A percentile compares a stretch with the other conserved stretches of the same genome.
Conservation (phyloP, 257 asterid species). For the Solanum neorickii region DNA sequence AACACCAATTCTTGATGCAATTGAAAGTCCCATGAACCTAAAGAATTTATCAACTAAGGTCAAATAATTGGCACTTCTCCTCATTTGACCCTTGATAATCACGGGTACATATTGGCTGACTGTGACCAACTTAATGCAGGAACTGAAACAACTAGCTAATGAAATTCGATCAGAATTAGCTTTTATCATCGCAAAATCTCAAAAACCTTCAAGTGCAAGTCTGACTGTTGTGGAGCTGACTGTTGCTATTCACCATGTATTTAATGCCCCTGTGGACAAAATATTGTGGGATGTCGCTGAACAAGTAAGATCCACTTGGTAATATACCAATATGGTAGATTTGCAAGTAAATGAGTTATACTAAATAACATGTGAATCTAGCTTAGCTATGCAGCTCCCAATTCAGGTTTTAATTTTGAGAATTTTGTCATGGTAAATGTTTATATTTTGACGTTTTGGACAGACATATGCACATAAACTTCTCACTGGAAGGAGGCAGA, state of each 20-base stretch:
- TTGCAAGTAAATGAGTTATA: not conserved
- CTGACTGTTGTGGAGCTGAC: constrained; percentile 64
- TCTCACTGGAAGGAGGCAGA: constrained; percentile 78
- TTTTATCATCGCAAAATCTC: constrained; percentile 25
- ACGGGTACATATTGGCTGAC: not conserved
- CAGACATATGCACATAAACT: constrained; percentile 88
- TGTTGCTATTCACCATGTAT: constrained; percentile 80
- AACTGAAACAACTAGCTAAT: constrained; percentile 65
- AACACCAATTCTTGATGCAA: constrained; percentile 67
- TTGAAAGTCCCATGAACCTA: constrained; percentile 63
- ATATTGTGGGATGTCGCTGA: constrained; percentile 89
- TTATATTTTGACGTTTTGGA: constrained; percentile 2
- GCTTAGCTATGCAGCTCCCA: not conserved
- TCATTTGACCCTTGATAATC: not conserved
- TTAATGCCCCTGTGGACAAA: constrained; percentile 71
- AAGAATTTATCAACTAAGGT: constrained; percentile 72
- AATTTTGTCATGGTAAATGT: not conserved
- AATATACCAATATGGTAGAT: not conserved
- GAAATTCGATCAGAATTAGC: constrained; percentile 68
- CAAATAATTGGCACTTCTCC: not conserved
- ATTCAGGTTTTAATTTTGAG: not conserved
- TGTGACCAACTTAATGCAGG: constrained; percentile 36
- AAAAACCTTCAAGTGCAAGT: constrained; percentile 38
- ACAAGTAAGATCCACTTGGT: constrained; percentile 44
- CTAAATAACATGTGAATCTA: not conserved